phyloP scores from a whole-genome alignment of 371 early-diverging fungal genomes.

The Zancudomyces culisetae region DNA sequence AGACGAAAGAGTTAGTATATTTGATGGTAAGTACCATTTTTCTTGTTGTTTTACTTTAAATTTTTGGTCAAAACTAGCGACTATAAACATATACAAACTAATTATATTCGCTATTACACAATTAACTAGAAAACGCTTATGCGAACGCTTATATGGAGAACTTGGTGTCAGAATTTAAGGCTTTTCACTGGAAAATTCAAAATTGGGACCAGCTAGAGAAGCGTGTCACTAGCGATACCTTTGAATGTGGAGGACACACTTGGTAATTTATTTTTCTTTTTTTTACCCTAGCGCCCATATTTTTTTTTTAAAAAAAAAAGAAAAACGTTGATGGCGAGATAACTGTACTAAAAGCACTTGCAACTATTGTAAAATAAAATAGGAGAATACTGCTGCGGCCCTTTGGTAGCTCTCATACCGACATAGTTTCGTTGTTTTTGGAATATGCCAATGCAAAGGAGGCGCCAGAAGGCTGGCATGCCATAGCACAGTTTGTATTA shows the following conservation, averaged over 20 bases:
- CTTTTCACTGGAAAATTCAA: slow-evolving; percentile 21
- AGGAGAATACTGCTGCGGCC: slow-evolving; percentile 82
- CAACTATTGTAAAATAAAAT: too few species aligned
- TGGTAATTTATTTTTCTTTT: slow-evolving; percentile 7
- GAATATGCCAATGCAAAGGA: slow-evolving; percentile 57
- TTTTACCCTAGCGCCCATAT: neutral
- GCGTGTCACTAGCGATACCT: slow-evolving; percentile 18
- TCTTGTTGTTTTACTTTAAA: neutral
- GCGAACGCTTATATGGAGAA: slow-evolving; percentile 21
- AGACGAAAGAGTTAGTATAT: neutral
- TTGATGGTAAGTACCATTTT: neutral
- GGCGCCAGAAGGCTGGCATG: slow-evolving; percentile 45
- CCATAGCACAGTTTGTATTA: slow-evolving; percentile 75
- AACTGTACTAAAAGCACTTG: too few species aligned
- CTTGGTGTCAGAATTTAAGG: slow-evolving; percentile 17
- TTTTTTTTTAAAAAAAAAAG: neutral
- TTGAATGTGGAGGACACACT: slow-evolving; percentile 20
- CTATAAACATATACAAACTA: neutral
- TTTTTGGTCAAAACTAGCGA: neutral
- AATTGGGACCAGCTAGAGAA: slow-evolving; percentile 22
- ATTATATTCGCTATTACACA: neutral
- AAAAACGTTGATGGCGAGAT: neutral
- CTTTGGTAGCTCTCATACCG: slow-evolving; percentile 58
- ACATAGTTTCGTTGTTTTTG: slow-evolving; percentile 59
- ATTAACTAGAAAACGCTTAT: neutral